phyloP scores from a whole-genome alignment of 108 stramenopile species.

The Cyclostephanos tholiformis region DNA sequence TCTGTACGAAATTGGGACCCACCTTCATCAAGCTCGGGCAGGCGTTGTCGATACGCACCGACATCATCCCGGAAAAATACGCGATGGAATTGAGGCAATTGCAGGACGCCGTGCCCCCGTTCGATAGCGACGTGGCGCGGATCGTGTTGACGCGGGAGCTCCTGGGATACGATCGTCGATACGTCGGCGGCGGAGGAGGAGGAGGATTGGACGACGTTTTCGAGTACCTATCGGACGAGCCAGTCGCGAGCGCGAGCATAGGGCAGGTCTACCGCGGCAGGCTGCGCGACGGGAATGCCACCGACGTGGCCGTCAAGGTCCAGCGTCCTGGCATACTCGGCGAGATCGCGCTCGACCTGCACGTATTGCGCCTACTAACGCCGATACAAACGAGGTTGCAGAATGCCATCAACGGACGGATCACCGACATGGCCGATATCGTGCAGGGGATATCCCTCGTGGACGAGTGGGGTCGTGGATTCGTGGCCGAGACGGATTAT shows the following conservation, averaged over 20 bases:
- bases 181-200: too few relatives aligned
- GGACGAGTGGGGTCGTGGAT: conserved; percentile 91
- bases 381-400: conserved; percentile 71
- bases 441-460: conserved; percentile 69
- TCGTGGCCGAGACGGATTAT: conserved; percentile 92
- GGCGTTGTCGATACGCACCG: conserved; percentile 84
- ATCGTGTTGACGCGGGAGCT: conserved; percentile 64
- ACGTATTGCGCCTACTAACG: conserved; percentile 81
- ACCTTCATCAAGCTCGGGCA: conserved; percentile 91
- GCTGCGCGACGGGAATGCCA: conserved; percentile 37
- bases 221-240: conserved; percentile 36
- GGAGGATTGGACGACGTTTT: conserved; percentile 52
- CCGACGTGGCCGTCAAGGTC: conserved; percentile 92
- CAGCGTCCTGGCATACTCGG: conserved; percentile 91
- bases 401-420: conserved; percentile 57
- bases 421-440: conserved; percentile 61
- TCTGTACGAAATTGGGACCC: conserved; percentile 79
- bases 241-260: conserved; percentile 73
- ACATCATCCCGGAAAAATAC: conserved; percentile 81
- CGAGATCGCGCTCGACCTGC: conserved; percentile 90
- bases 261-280: conserved; percentile 77
- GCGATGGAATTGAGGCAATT: conserved; percentile 79
- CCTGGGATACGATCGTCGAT: too few relatives aligned
- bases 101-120: conserved; percentile 88
- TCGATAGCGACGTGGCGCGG: conserved; percentile 61